Base-by-base conservation (phyloP, 306 rosid genomes). In the Quillaja saponaria region DNA sequence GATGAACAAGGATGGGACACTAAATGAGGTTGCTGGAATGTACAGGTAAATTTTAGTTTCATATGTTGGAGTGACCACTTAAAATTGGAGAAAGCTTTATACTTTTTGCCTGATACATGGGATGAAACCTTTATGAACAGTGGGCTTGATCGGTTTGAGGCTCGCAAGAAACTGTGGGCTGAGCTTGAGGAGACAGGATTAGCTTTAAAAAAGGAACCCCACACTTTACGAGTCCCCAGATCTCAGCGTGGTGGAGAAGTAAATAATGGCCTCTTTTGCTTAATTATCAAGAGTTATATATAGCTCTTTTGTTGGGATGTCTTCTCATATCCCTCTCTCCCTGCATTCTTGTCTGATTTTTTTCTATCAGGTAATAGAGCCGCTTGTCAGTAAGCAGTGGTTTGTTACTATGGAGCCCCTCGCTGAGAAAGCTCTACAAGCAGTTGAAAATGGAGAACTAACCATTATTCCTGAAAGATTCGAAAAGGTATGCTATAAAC, bases 211-310 rank as follows among this genome's bases (percentile, higher is more conserved):
- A 88, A 79, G 81, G 90, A 91, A 70, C 82, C 90, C 16, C 98
- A 91, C 78, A 88, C 85, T 31, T 80, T 76, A 64, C 81, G 98
- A 48, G 96, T 91, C 64, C 98, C 98, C 37, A 91, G 98, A 79
- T 91, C 98, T 56, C 98, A 91, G 68, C 98, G 98, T 66, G 98
- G 98, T 51, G 98, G 98, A 73, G 98, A 88, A 79, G 98, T 91
- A 76, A 88, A 85, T n/a, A n/a, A 82, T 60, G 50, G 14, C 35
- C 25, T 15, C 12, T 31, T 58, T 8, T 25, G 9, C n/a, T 49
- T 68, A 33, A 51, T 45, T 69, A 47, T 73, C 47, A 58, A 25
- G n/a, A 45, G 48, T 55, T 69, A 16, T 73, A 21, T 70, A 19
- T 28, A 57, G 46, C 19, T 15, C 34, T 61, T 16, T 37, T 17